These are phyloP conservation scores for Saccharomycopsis fodiens DNA, from an alignment of 805 yeast species.

Conservation along the genomic window DNA sequence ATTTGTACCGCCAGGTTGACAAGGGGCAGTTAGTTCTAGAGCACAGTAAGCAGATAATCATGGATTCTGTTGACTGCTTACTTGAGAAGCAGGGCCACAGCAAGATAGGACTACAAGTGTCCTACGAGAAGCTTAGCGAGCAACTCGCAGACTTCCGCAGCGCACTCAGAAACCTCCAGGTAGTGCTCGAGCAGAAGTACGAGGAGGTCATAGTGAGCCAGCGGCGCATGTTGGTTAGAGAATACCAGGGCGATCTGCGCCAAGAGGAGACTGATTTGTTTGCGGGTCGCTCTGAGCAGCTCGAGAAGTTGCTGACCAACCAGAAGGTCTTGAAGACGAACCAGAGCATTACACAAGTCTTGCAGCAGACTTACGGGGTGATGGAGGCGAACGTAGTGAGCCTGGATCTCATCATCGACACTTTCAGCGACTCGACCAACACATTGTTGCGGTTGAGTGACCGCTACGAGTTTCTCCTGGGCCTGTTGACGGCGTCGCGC, in stretches of 20 bases:
- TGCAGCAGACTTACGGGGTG: constrained; percentile 12
- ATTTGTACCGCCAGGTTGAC: background rate
- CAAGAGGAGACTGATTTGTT: background rate
- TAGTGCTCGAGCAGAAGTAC: constrained; percentile 1
- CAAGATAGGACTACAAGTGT: constrained; percentile 8
- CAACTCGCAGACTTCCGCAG: constrained; percentile 7
- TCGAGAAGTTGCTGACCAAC: constrained; percentile 13
- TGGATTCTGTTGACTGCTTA: background rate
- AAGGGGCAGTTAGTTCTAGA: background rate
- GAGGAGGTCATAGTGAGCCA: background rate
- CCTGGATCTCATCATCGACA: constrained; percentile 16
- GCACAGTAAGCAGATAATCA: background rate
- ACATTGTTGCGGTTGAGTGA: constrained; percentile 13
- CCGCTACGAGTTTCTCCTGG: constrained; percentile 10
- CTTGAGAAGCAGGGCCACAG: background rate
- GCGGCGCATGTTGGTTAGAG: background rate
- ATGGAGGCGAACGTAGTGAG: constrained; percentile 19
- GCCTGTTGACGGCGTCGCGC: constrained; percentile 11
- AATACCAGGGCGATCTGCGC: background rate
- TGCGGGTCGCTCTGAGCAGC: constrained; percentile 1
- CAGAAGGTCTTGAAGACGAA: constrained; percentile 19
- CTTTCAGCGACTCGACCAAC: constrained; percentile 16
- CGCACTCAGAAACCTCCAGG: constrained; percentile 3
- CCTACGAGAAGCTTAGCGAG: constrained; percentile 13
- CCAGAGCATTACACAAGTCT: constrained; percentile 12